phyloP scores from a whole-genome alignment of 2,329 filamentous ascomycete species.

The Fusarium keratoplasticum region DNA sequence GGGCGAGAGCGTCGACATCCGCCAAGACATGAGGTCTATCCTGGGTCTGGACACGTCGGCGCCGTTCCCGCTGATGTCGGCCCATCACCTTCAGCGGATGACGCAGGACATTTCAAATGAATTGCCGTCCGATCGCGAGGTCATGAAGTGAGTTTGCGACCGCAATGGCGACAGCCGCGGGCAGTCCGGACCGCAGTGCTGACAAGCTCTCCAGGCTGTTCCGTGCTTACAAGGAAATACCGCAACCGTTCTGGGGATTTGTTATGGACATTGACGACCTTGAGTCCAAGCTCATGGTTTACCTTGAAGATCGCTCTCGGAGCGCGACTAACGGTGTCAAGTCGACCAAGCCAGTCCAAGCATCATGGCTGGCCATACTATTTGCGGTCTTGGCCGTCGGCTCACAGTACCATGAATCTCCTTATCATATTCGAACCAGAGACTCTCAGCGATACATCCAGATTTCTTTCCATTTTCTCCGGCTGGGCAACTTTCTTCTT shows the following conservation, averaged over 20 bases:
- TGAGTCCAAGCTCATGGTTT: conserved; percentile 72
- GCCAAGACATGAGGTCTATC: conserved; percentile 74
- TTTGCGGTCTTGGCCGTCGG: conserved; percentile 74
- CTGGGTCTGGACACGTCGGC: conserved; percentile 74
- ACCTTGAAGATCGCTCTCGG: conserved; percentile 72
- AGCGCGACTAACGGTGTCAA: conserved; percentile 61
- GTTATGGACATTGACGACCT: conserved; percentile 75
- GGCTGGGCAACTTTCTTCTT: conserved; percentile 72
- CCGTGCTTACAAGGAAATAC: conserved; percentile 74
- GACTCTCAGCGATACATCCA: conserved; percentile 72
- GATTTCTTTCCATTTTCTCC: conserved; percentile 73
- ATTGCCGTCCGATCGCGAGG: conserved; percentile 72
- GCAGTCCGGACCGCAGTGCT: background rate
- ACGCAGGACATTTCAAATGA: conserved; percentile 71
- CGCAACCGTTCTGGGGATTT: conserved; percentile 76
- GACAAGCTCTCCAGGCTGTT: conserved; percentile 61
- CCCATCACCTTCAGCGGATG: conserved; percentile 69
- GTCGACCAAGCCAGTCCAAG: conserved; percentile 65
- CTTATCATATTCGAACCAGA: conserved; percentile 69
- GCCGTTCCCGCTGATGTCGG: conserved; percentile 75
- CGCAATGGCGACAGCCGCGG: background rate
- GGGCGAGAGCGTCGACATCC: conserved; percentile 66
- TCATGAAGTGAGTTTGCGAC: conserved; percentile 67
- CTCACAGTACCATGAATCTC: conserved; percentile 74
- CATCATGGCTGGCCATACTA: conserved; percentile 74